phyloP scores from a whole-genome alignment of 164 flowering plant genomes.

The Vitis riparia region DNA sequence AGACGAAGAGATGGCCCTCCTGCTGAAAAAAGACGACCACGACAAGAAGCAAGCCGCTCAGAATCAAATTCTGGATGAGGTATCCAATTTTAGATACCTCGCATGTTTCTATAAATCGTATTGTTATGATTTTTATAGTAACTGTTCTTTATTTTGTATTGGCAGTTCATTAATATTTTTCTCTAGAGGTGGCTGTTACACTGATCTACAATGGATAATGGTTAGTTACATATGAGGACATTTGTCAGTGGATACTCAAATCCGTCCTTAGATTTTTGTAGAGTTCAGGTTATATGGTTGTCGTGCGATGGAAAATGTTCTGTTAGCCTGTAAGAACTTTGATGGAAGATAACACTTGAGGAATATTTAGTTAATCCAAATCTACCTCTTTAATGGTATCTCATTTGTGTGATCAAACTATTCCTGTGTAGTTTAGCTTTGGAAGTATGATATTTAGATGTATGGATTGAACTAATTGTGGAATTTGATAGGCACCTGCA shows the following conservation, averaged over 20 bases:
- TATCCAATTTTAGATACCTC: constrained; percentile 3
- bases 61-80: constrained; percentile 50
- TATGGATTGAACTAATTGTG: no score
- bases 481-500: no score
- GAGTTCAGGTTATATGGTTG: neutral
- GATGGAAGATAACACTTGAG: no score
- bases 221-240: neutral
- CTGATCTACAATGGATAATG: neutral
- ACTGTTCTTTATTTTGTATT: neutral
- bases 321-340: neutral
- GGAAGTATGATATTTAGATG: no score
- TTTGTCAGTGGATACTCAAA: neutral
- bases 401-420: no score
- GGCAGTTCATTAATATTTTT: constrained; percentile 4
- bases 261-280: constrained; percentile 1
- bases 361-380: no score
- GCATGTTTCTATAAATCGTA: neutral
- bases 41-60: constrained; percentile 38
- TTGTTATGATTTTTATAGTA: neutral
- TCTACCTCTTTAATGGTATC: no score
- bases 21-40: constrained; percentile 50
- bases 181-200: neutral
- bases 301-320: neutral
- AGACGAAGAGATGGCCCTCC: constrained; percentile 83
- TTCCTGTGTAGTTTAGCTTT: no score